Evolutionary conservation across 495 filamentous ascomycete species (phyloP), one percentile per base, ranked within the genome.

Genomic region (Penicillium bialowiezense): DNA sequence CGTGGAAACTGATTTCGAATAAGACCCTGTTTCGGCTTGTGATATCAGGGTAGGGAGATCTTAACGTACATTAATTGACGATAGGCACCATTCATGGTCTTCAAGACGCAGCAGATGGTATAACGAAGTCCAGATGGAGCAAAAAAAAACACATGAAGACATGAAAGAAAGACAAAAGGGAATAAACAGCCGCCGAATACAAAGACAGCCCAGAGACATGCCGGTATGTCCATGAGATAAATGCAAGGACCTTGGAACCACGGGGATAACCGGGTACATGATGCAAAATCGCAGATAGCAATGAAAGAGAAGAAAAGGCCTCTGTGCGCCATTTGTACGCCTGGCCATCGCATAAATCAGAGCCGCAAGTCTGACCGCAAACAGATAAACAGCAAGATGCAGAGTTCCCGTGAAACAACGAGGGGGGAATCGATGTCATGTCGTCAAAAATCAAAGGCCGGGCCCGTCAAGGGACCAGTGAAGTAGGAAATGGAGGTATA

Each of bases 21-120:
- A 75, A 66, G 61, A 62, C 66, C 73, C 73, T 70, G 70, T 68
- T 74, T 63, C 59, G 59, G 49, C 61, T 63, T 62, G 62, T 61
- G 59, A 66, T 72, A 69, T 68, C 68, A 75, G 75, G 74, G 65
- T 67, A 77, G 74, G 75, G 72, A 77, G 70, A 67, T 73, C 58
- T 64, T 89, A 90, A 89, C 86, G 83, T 91, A 91, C 87, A 91
- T 85, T 75, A 79, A 72, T 75, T 69, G 78, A 76, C 71, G 73
- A 83, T n/a, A n/a, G n/a, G n/a, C 80, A 79, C 81, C 79, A 81
- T 82, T 78, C 50, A 56, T 43, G 53, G 81, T 82, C 78, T 77
- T 65, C 62, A 69, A 67, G 60, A 63, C 61, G 65, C 58, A 67
- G 63, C 38, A 44, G 32, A 61, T 59, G 60, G 55, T 51, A 61